phyloP scores from a whole-genome alignment of 2,329 filamentous ascomycete species.

The Tolypocladium sp. region DNA sequence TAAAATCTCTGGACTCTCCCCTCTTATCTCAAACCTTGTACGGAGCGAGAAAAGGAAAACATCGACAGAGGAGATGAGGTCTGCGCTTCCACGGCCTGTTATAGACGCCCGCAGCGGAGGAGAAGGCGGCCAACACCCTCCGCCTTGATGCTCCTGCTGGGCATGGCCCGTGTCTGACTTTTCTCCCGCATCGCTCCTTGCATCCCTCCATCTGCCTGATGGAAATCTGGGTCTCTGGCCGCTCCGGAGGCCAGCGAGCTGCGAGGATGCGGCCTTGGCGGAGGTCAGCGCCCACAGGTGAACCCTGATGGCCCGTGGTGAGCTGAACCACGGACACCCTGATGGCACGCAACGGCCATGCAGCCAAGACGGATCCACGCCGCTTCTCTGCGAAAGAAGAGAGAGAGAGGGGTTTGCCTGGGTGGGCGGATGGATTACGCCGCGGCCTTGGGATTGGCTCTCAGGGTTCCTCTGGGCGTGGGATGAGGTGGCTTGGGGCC shows the following conservation, averaged over 20 bases:
- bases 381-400: not conserved
- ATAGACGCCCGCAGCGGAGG: not conserved
- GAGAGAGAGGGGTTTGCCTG: not conserved
- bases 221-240: not conserved
- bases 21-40: not conserved
- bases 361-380: not conserved
- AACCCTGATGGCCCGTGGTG: not conserved
- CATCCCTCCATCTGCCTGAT: not conserved
- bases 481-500: too few relatives aligned
- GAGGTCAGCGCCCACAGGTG: not conserved
- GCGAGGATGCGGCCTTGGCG: not conserved
- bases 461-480: not conserved
- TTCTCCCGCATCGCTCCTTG: not conserved
- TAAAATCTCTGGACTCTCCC: not conserved
- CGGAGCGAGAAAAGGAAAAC: not conserved
- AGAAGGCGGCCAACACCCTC: not conserved
- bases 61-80: not conserved
- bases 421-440: not conserved
- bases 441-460: not conserved
- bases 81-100: not conserved
- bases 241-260: not conserved
- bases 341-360: not conserved
- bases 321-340: not conserved
- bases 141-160: not conserved
- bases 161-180: not conserved